A percentile compares a stretch with the other conserved stretches of the same genome.
phyloP scores from a whole-genome alignment of 2,329 filamentous ascomycete species.

The Paramyrothecium sp. region DNA sequence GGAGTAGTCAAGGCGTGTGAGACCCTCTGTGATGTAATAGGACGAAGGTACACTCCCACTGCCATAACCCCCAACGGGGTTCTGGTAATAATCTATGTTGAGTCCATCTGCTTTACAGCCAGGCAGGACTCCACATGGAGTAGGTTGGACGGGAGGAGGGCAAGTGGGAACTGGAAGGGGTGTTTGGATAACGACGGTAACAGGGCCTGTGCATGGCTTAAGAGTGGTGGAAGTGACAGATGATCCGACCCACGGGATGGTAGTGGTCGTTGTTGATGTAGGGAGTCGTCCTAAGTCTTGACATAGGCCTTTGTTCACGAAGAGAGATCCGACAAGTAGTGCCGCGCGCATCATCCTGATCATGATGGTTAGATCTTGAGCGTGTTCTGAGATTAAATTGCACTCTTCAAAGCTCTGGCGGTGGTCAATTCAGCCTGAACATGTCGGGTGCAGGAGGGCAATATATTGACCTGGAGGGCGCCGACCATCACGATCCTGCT shows the following conservation, averaged over 20 bases:
- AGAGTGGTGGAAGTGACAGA: slow-evolving; percentile 1
- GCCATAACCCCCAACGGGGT: slow-evolving; percentile 16
- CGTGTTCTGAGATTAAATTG: not conserved
- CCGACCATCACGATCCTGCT: not conserved
- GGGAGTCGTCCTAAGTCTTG: too few species aligned
- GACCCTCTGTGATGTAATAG: slow-evolving; percentile 17
- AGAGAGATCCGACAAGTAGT: not conserved
- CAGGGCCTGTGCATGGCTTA: slow-evolving; percentile 1
- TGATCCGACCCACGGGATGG: slow-evolving; percentile 1
- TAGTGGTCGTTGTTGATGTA: slow-evolving; percentile 3
- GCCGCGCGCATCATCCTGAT: not conserved
- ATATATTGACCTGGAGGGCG: not conserved
- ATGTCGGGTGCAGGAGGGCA: not conserved
- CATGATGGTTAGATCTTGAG: not conserved
- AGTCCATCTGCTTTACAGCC: not conserved
- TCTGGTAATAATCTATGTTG: slow-evolving; percentile 19
- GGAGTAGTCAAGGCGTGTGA: slow-evolving; percentile 9
- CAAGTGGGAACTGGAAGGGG: not conserved
- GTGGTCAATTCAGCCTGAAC: not conserved
- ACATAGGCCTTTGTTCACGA: not conserved
- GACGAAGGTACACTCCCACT: slow-evolving; percentile 13
- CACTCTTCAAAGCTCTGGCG: not conserved
- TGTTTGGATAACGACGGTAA: slow-evolving; percentile 1
- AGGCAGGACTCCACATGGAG: not conserved
- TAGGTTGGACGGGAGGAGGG: not conserved